phyloP scores from a whole-genome alignment of 176 grass and related monocot species.

The Eleusine coracana region DNA sequence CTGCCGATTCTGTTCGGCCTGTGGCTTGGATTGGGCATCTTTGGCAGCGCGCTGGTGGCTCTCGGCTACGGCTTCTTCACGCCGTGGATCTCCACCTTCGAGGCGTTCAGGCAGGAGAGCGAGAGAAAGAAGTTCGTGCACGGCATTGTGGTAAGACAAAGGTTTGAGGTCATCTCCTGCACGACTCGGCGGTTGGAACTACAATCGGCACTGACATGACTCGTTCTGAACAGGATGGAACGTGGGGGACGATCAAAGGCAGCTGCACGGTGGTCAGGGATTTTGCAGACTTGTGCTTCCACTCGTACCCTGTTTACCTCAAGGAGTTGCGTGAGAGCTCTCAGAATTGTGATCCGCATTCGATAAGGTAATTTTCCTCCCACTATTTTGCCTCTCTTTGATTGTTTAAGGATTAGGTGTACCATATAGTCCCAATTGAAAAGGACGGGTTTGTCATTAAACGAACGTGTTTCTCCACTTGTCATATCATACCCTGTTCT shows the following conservation, averaged over 20 bases:
- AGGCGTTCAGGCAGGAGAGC: slow-evolving; percentile 85
- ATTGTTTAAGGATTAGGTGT: slow-evolving; percentile 20
- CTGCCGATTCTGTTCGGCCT: slow-evolving; percentile 73
- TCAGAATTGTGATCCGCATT: slow-evolving; percentile 56
- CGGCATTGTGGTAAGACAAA: slow-evolving; percentile 64
- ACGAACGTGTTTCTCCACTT: not conserved
- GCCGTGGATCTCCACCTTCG: slow-evolving; percentile 94
- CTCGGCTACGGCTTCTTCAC: slow-evolving; percentile 90
- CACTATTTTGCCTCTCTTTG: not conserved
- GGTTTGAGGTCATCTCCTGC: not conserved
- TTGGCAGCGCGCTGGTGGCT: slow-evolving; percentile 74
- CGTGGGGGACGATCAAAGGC: slow-evolving; percentile 92
- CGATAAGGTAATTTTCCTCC: slow-evolving; percentile 64
- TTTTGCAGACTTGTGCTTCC: slow-evolving; percentile 80
- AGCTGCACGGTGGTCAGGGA: slow-evolving; percentile 95
- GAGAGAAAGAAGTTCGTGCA: slow-evolving; percentile 78
- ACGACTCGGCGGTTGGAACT: not conserved
- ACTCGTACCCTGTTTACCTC: slow-evolving; percentile 75
- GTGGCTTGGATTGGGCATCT: slow-evolving; percentile 78
- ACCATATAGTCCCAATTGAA: not conserved
- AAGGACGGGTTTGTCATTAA: slow-evolving; percentile 31
- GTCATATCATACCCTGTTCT: not conserved
- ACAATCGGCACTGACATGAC: slow-evolving; percentile 16
- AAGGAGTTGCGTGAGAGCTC: slow-evolving; percentile 71
- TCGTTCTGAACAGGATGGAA: slow-evolving; percentile 69